A percentile compares a stretch with the other conserved stretches of the same genome.
Conservation (phyloP, 305 asterid species). For the Galium porrigens region DNA sequence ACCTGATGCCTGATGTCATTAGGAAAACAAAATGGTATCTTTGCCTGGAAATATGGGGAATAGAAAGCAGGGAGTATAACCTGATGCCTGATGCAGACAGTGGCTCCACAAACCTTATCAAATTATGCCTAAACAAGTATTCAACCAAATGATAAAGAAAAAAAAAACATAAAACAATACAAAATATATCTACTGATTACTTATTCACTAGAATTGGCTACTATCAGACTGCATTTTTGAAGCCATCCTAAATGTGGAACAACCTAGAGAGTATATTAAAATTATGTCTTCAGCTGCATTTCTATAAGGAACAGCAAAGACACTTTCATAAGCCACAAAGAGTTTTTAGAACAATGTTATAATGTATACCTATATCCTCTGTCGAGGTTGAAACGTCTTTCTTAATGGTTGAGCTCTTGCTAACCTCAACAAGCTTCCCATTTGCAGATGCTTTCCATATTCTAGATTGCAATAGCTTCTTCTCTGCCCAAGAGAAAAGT, state of each 20-base stretch:
- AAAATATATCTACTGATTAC: too few relatives aligned
- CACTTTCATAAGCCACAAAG: background rate
- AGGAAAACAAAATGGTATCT: background rate
- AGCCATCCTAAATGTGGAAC: background rate
- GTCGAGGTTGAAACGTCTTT: conserved; percentile 74
- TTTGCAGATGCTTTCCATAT: conserved; percentile 59
- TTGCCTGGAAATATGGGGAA: too few relatives aligned
- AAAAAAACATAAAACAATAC: too few relatives aligned
- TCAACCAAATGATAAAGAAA: too few relatives aligned
- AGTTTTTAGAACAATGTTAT: background rate
- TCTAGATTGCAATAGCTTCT: conserved; percentile 69
- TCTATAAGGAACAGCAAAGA: background rate
- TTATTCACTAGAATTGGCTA: too few relatives aligned
- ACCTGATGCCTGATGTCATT: too few relatives aligned
- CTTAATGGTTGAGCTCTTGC: conserved; percentile 30
- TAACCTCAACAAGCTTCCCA: conserved; percentile 41
- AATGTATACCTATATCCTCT: conserved; percentile 73
- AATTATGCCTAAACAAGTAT: background rate
- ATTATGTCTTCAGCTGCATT: background rate
- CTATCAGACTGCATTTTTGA: background rate
- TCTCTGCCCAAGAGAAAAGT: conserved; percentile 45
- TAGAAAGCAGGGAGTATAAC: background rate
- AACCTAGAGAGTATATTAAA: background rate
- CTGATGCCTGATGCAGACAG: background rate
- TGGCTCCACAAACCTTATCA: background rate